phyloP scores from a whole-genome alignment of 2,329 filamentous ascomycete species.

The Helminthosporium solani region DNA sequence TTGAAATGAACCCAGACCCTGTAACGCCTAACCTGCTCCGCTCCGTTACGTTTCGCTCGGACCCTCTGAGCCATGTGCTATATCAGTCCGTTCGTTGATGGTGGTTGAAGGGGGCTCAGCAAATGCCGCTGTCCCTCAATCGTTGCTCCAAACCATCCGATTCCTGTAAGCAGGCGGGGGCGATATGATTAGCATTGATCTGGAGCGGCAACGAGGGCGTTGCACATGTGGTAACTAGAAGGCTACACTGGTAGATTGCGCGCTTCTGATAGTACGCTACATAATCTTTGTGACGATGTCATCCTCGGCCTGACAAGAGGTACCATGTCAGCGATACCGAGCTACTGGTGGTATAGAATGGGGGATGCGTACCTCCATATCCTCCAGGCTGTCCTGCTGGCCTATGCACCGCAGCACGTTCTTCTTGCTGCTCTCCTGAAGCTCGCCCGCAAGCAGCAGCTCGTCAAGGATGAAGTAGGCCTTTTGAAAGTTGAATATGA shows the following conservation, averaged over 20 bases:
- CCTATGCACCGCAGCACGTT: slow-evolving; percentile 94
- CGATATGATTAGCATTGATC: slow-evolving; percentile 31
- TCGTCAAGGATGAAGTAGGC: slow-evolving; percentile 99
- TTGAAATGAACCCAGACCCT: slow-evolving; percentile 12
- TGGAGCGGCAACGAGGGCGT: slow-evolving; percentile 13
- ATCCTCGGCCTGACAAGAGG: slow-evolving; percentile 72
- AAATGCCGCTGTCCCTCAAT: slow-evolving; percentile 33
- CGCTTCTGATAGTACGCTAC: slow-evolving; percentile 46
- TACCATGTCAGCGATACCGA: slow-evolving; percentile 45
- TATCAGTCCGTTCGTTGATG: slow-evolving; percentile 5
- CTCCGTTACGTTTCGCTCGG: not conserved
- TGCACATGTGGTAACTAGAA: slow-evolving; percentile 14
- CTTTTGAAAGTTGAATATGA: slow-evolving; percentile 99
- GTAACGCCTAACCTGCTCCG: slow-evolving; percentile 10
- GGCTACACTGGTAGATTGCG: slow-evolving; percentile 8
- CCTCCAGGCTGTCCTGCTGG: slow-evolving; percentile 95
- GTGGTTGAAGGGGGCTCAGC: slow-evolving; percentile 17
- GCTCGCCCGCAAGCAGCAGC: slow-evolving; percentile 87
- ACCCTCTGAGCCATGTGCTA: slow-evolving; percentile 20
- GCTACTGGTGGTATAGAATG: slow-evolving; percentile 20
- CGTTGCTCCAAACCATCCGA: slow-evolving; percentile 33
- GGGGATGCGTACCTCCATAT: slow-evolving; percentile 86
- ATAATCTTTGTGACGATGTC: slow-evolving; percentile 84
- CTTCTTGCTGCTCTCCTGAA: slow-evolving; percentile 99
- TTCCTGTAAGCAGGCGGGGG: slow-evolving; percentile 25